A percentile compares a stretch with the other conserved stretches of the same genome.
Conservation (phyloP, 2,329 filamentous ascomycete species). For the Myriangium duriaei region DNA sequence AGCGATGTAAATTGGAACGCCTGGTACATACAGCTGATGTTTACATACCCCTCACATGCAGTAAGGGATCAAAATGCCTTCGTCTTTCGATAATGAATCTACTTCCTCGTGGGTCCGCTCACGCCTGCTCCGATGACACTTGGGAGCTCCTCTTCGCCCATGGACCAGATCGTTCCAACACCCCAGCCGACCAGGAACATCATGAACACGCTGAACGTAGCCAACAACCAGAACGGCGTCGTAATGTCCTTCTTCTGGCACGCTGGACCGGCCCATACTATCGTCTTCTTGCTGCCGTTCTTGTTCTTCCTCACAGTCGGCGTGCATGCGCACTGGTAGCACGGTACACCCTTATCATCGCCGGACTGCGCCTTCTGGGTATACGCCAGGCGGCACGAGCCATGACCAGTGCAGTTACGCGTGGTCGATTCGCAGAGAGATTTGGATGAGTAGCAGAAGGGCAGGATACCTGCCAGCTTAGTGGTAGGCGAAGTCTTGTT, state of each 20-base stretch:
- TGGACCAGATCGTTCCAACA: slow-evolving; percentile 66
- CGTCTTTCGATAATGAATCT: slow-evolving; percentile 1
- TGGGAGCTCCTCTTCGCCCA: slow-evolving; percentile 78
- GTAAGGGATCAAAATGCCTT: too few species aligned
- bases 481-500: slow-evolving; percentile 22
- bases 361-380: slow-evolving; percentile 31
- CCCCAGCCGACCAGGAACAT: slow-evolving; percentile 55
- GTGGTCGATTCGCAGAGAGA: slow-evolving; percentile 59
- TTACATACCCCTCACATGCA: too few species aligned
- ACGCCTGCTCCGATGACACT: slow-evolving; percentile 96
- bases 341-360: slow-evolving; percentile 33
- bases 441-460: slow-evolving; percentile 61
- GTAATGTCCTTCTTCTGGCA: slow-evolving; percentile 91
- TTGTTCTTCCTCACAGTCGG: slow-evolving; percentile 40
- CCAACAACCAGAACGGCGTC: slow-evolving; percentile 77
- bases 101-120: slow-evolving; percentile 48
- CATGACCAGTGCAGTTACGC: slow-evolving; percentile 70
- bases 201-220: slow-evolving; percentile 58
- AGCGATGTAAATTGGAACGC: too few species aligned
- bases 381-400: slow-evolving; percentile 59
- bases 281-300: slow-evolving; percentile 45
- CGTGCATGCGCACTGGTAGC: slow-evolving; percentile 70
- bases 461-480: slow-evolving; percentile 43
- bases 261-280: slow-evolving; percentile 69
- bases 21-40: too few species aligned